These are phyloP conservation scores for Schizophyllum commune DNA, from an alignment of 1,284 basidiomycete genomes.

Conservation along the genomic window DNA sequence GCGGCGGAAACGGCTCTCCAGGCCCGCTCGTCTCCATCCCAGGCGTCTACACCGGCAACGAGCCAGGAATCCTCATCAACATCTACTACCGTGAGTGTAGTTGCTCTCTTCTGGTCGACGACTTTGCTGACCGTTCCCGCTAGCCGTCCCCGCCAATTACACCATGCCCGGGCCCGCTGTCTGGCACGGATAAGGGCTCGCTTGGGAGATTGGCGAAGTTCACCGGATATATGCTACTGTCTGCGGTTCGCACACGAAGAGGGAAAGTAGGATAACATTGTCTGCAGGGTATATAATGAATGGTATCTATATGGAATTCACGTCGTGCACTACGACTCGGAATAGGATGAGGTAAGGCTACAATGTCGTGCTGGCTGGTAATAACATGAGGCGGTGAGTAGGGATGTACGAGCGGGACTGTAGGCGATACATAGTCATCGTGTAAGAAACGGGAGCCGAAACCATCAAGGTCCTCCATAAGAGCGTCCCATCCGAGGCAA, in stretches of 20 bases:
- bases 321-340: no score
- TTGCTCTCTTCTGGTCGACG: neutral
- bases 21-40: constrained; percentile 33
- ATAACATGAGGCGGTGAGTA: neutral
- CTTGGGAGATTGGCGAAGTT: no score
- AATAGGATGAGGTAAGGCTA: neutral
- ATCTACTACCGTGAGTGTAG: constrained; percentile 21
- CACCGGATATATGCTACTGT: no score
- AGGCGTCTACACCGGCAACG: constrained; percentile 32
- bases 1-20: constrained; percentile 31
- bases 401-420: no score
- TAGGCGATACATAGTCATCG: neutral
- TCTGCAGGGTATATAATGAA: neutral
- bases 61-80: constrained; percentile 25
- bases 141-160: constrained; percentile 21
- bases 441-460: no score
- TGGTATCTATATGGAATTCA: neutral
- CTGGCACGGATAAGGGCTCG: constrained; percentile 8
- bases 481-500: no score
- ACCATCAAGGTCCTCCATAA: no score
- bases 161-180: constrained; percentile 23
- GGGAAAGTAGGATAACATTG: neutral
- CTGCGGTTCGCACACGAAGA: neutral
- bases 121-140: neutral
- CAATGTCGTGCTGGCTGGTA: neutral